Evolutionary conservation across 148 eudicot species (phyloP).

Genomic region (Arbutus unedo): DNA sequence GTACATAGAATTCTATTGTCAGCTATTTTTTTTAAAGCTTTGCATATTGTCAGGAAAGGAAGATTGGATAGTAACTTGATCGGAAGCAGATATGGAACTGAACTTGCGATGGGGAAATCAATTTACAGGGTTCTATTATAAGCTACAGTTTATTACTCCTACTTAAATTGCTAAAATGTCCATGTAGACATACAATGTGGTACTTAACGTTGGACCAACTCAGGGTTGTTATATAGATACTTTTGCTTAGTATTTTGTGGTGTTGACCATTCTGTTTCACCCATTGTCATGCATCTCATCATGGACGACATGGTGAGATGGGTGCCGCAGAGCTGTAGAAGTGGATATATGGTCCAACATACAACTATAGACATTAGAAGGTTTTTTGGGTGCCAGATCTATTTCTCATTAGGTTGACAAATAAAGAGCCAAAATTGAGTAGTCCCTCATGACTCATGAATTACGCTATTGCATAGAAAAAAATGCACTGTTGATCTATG

Average conservation of each 20-base stretch:
- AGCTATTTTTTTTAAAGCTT: too few species aligned
- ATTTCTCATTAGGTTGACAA: background rate
- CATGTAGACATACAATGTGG: too few species aligned
- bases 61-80: too few species aligned
- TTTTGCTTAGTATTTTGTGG: background rate
- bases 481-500: background rate
- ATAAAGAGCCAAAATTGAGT: background rate
- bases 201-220: too few species aligned
- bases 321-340: background rate
- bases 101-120: too few species aligned
- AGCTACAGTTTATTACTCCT: too few species aligned
- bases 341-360: background rate
- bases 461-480: background rate
- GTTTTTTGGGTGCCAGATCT: background rate
- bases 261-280: background rate
- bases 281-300: background rate
- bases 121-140: too few species aligned
- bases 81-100: too few species aligned
- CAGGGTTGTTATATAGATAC: too few species aligned
- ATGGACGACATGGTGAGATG: background rate
- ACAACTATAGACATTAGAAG: background rate
- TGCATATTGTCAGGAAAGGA: too few species aligned
- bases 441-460: background rate
- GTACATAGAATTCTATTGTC: too few species aligned
- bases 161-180: too few species aligned